phyloP scores from a whole-genome alignment of 148 eudicot genomes.

The Limonium bicolor region DNA sequence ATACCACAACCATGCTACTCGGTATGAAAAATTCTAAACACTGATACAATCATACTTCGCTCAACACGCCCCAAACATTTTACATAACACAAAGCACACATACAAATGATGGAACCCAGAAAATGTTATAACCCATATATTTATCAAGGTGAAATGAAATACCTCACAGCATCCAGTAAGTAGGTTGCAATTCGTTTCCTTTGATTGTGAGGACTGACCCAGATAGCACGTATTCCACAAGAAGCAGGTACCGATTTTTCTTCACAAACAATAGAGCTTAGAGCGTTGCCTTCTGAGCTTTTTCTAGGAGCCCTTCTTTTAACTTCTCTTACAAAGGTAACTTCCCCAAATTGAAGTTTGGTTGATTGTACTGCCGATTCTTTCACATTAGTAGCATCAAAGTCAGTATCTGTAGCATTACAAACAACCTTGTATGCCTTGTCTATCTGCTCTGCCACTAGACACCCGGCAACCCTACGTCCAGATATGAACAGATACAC shows the following conservation, averaged over 20 bases:
- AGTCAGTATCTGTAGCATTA: constrained; percentile 12
- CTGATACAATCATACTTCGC: too few relatives aligned
- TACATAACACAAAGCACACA: too few relatives aligned
- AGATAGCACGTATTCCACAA: constrained; percentile 84
- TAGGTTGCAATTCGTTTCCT: constrained; percentile 64
- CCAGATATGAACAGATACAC: constrained; percentile 57
- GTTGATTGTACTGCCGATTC: constrained; percentile 23
- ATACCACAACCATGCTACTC: too few relatives aligned
- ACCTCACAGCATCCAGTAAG: constrained; percentile 87
- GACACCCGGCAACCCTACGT: constrained; percentile 57
- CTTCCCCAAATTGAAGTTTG: constrained; percentile 55
- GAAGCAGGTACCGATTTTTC: constrained; percentile 50
- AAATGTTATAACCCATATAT: too few relatives aligned
- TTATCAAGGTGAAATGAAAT: too few relatives aligned
- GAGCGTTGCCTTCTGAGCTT: constrained; percentile 8
- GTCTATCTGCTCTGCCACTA: constrained; percentile 50
- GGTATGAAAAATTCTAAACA: too few relatives aligned
- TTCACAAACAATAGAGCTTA: constrained; percentile 48
- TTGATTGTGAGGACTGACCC: constrained; percentile 85
- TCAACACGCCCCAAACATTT: too few relatives aligned
- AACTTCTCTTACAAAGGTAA: constrained; percentile 58
- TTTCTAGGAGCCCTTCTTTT: constrained; percentile 15
- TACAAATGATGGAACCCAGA: too few relatives aligned
- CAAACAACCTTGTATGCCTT: constrained; percentile 42
- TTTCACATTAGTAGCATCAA: constrained; percentile 8